A percentile compares a stretch with the other conserved stretches of the same genome.
Conservation (phyloP, 2,329 filamentous ascomycete genomes). For the Paracoccidioides brasiliensis region DNA sequence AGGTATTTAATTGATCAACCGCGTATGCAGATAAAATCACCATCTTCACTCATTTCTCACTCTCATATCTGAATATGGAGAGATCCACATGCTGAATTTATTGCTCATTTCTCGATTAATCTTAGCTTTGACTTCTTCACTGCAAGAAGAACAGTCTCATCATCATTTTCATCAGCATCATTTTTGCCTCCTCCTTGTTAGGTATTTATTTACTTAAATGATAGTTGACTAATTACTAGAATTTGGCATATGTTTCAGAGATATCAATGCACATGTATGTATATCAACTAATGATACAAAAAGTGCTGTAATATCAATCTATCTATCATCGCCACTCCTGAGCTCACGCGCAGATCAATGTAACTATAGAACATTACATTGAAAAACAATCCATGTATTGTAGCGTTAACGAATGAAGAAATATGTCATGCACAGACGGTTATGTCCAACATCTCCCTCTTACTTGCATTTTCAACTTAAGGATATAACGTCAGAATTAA, state of each 20-base stretch:
- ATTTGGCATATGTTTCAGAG: background rate
- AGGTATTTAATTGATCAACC: background rate
- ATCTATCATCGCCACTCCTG: background rate
- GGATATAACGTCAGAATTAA: background rate
- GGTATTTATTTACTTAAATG: background rate
- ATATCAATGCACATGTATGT: background rate
- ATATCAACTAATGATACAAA: background rate
- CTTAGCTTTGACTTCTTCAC: too few species aligned
- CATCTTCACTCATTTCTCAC: background rate
- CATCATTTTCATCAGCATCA: background rate
- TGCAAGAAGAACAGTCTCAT: background rate
- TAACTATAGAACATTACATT: background rate
- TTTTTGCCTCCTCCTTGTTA: background rate
- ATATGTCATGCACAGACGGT: background rate
- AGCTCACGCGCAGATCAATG: background rate
- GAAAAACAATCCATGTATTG: background rate
- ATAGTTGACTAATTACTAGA: background rate
- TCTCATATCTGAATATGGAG: background rate
- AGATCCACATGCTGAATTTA: background rate
- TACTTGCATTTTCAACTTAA: background rate
- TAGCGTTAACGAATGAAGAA: background rate
- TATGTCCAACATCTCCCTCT: background rate
- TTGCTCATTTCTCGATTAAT: background rate
- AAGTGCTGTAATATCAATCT: background rate
- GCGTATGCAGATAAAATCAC: background rate